A percentile compares a stretch with the other conserved stretches of the same genome.
Evolutionary conservation across 306 rosid species (phyloP).

Genomic region (Alnus rubra): DNA sequence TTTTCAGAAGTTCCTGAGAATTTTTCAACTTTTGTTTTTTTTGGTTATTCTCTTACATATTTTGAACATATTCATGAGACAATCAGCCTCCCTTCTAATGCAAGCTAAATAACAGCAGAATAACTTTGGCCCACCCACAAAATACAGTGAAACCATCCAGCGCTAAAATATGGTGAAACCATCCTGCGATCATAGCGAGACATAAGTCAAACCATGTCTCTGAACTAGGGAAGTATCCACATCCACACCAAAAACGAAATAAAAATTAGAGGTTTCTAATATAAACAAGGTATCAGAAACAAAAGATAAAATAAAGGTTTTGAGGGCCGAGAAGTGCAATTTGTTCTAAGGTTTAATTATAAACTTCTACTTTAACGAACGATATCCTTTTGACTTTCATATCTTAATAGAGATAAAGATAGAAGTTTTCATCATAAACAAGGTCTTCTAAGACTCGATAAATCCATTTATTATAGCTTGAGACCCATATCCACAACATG

Average conservation of each 20-base stretch:
- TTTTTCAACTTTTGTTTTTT: conserved; percentile 30
- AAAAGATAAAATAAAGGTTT: neutral
- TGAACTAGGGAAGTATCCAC: conserved; percentile 32
- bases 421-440: neutral
- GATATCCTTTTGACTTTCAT: neutral
- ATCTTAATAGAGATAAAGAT: neutral
- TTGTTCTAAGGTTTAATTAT: neutral
- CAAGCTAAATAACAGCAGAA: conserved; percentile 45
- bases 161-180: conserved; percentile 55
- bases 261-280: conserved; percentile 13
- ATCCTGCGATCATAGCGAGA: conserved; percentile 94
- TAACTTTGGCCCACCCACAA: conserved; percentile 53
- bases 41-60: conserved; percentile 24
- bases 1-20: conserved; percentile 28
- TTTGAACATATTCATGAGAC: conserved; percentile 28
- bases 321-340: neutral
- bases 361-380: neutral
- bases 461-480: too few relatives aligned
- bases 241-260: conserved; percentile 33
- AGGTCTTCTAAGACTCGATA: neutral
- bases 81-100: conserved; percentile 34
- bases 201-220: conserved; percentile 70
- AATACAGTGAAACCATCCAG: conserved; percentile 59
- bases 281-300: conserved; percentile 4
- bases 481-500: too few relatives aligned